Evolutionary conservation across 2,329 filamentous ascomycete genomes (phyloP), one percentile per base, ranked within the genome.

Genomic region (Sporothrix curviconia): DNA sequence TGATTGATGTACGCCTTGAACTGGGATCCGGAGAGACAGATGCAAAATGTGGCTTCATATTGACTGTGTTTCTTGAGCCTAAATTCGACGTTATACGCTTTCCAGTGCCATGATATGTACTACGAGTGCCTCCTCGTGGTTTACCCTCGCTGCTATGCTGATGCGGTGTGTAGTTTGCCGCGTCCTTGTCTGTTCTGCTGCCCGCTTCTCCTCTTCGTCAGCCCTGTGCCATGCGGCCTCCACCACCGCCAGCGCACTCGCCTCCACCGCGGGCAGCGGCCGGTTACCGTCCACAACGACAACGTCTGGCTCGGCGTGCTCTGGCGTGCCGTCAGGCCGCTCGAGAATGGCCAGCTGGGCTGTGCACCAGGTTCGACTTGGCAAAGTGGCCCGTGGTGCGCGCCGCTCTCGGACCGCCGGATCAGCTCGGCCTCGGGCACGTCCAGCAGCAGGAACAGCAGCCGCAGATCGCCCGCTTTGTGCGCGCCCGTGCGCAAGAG

Each of bases 371-470:
- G 46, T 78, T 77, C 49, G 83, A 81, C 69, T 87, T 87, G 80
- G 90, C 90, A 68, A 87, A 92, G 65, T 92, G 88, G 4, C 81
- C 81, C 1, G 44, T 49, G 8, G 44, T 49, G 7, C 32, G 28
- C 67, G 86, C 72, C 88, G 76, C 30, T 76, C 76, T 73, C 75
- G 7, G 90, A 85, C 2, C 88, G 77, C 58, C 80, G 72, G 59
- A 86, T 71, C 17, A 91, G 75, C 4, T 81, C 76, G 32, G 80
- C 76, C 68, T 89, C 84, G 36, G 77, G 75, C 2, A 86, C 85
- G 58, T 80, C 78, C 22, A 92, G 78, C 68, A 87, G 90, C 50
- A 91, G 76, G 62, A 91, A 91, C 66, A 90, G 84, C 32, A 91
- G 76, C 36, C 76, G 74, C 12, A 85, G 75, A 19, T 76, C 74